Conservation (phyloP, 306 rosid genomes). For the Pterocarpus santalinus region DNA sequence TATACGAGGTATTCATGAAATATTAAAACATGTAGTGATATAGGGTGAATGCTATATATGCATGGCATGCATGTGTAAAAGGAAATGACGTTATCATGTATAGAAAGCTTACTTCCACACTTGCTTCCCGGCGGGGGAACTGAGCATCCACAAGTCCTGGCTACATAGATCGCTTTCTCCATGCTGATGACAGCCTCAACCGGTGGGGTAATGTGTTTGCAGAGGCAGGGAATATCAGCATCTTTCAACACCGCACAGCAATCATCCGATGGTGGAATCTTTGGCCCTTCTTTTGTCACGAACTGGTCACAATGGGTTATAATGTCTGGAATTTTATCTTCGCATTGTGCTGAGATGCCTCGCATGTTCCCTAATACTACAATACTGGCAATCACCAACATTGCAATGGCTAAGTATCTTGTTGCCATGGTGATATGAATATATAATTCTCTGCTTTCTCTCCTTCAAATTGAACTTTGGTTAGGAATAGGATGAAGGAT, state of each 20-base stretch:
- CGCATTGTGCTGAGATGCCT: neutral
- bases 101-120: conserved; percentile 17
- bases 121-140: neutral
- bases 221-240: conserved; percentile 7
- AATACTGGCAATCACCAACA: neutral
- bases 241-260: neutral
- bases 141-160: neutral
- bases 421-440: neutral
- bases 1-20: too few species aligned
- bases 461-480: too few species aligned
- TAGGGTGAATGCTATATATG: too few species aligned
- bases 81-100: too few species aligned
- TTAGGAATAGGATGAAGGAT: too few species aligned
- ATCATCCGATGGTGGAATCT: neutral
- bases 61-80: too few species aligned
- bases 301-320: neutral
- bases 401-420: neutral
- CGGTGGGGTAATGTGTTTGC: neutral
- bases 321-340: neutral
- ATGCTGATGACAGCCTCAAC: neutral
- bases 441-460: too few species aligned
- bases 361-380: neutral
- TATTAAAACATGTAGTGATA: too few species aligned
- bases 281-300: neutral
- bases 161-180: conserved; percentile 1